Conservation (phyloP, 169 alveolate species). For the Plasmodium knowlesi region DNA sequence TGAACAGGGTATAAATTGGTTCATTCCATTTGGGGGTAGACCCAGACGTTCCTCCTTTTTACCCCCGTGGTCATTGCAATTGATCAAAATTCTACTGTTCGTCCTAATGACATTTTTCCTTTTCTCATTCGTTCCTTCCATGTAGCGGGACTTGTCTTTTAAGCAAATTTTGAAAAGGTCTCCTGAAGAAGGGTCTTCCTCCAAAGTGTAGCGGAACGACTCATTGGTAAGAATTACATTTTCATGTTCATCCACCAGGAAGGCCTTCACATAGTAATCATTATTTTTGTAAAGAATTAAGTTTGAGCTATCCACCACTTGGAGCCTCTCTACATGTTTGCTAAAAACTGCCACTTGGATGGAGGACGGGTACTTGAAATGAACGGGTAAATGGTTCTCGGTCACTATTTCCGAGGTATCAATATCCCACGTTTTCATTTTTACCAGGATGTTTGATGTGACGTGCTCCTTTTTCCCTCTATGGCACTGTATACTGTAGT, state of each 20-base stretch:
- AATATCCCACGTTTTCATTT: conserved; percentile 4
- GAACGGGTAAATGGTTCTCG: conserved; percentile 39
- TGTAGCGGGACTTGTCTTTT: conserved; percentile 23
- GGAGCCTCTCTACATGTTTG: background rate
- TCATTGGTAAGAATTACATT: conserved; percentile 57
- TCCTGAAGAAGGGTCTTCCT: background rate
- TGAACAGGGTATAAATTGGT: background rate
- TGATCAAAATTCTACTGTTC: conserved; percentile 20
- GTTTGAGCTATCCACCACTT: background rate
- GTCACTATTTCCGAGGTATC: background rate
- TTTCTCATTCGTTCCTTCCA: conserved; percentile 5
- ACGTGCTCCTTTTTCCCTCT: background rate
- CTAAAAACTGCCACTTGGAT: conserved; percentile 42
- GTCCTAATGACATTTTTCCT: conserved; percentile 13
- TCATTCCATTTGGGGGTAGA: background rate
- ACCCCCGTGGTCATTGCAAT: background rate
- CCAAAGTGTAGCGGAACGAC: conserved; percentile 14
- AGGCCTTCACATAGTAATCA: conserved; percentile 38
- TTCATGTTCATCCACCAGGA: conserved; percentile 45
- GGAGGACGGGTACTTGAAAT: conserved; percentile 61
- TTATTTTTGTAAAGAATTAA: conserved; percentile 21
- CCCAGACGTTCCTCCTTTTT: background rate
- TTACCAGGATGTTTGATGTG: conserved; percentile 7
- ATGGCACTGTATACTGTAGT: conserved; percentile 11
- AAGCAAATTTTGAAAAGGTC: conserved; percentile 13